Evolutionary conservation across 2,329 filamentous ascomycete genomes (phyloP), one percentile per base, ranked within the genome.

Genomic region (Diaporthe caulivora): DNA sequence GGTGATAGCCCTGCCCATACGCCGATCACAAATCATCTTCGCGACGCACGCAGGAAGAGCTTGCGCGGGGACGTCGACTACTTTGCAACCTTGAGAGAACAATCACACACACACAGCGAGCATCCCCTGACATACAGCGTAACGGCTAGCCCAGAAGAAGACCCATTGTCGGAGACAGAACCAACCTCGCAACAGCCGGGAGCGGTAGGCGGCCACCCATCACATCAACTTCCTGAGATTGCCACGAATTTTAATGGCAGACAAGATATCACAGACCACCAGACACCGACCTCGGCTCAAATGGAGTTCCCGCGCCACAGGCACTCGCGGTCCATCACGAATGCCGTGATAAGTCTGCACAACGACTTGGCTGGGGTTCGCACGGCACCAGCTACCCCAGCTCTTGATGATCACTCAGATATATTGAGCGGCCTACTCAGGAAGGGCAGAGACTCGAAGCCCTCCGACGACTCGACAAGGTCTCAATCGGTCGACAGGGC

Each of bases 41-140:
- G 88, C 82, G 79, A 92, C 80, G 78, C 86, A 79, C 80, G 89
- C 81, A 82, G 92, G 83, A 80, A 86, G 83, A 86, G 88, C 81
- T 76, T 91, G 77, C 81, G 89, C 79, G 76, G 87, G 78, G 83
- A 91, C 82, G 44, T 18, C 58, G 81, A 90, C 82, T 89, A 88
- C 77, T 90, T 91, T 74, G 80, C 84, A 31, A 84, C 82, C 64
- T 77, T 84, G 29, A 84, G 74, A 54, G 74, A 75, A 15, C 71
- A 71, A 51, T 68, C 82, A 44, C 78, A 78, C 77, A 84, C 87
- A 77, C 86, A 88, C 69, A 83, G 84, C 64, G 92, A 94, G 70
- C 94, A 96, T 80, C 93, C 94, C 26, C 83, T 96, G 54, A 91
- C 93, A 24, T 92, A 94, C 77, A 95, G 93, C 80, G 88, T 94